Evolutionary conservation across 164 flowering plant genomes (phyloP), one percentile per base, ranked within the genome.

Genomic region (Aristolochia fimbriata): DNA sequence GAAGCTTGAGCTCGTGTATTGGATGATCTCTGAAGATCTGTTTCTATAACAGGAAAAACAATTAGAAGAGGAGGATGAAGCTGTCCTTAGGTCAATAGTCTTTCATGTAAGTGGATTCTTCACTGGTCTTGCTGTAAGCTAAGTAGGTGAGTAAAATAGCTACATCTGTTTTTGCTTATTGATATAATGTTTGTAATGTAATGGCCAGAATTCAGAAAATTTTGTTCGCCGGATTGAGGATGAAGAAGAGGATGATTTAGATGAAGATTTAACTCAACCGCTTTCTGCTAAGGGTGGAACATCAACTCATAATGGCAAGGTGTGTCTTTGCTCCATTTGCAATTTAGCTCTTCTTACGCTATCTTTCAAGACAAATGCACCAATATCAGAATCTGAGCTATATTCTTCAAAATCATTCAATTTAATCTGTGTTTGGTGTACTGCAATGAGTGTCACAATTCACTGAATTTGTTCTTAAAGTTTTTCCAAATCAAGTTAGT

Each of bases 61-160:
- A 69, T 41, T 87, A 60, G 92, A 79, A 63, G 92, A 82, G 63
- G 89, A 83, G 67, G 97, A 89, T 77, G 97, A 89, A 76, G 92
- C 88, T n/a, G 76, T 82, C 11, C 77, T 85, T 45, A 87, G 78
- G 63, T 73, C 95, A 46, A 64, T 85, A 33, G 50, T 79, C 41
- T 82, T 79, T 49, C 73, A 75, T 63, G 96, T 83, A 4, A 78
- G 86, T 71, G 52, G n/a, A 47, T 25, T 31, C 13, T 2, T 45
- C 54, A 45, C 0, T 47, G 33, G 47, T 58, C 15, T 21, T 49
- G 14, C 8, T 49, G 22, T 20, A 17, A 17, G 22, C 6, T 49
- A 1, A 17, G n/a, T 47, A 47, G 52, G 33, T 49, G 22, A 54
- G 41, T 19, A n/a, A 23, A 25, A 54, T 14, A 25, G 48, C 51